A percentile compares a stretch with the other conserved stretches of the same genome.
phyloP scores from a whole-genome alignment of 306 rosid species.

The Alnus rubra region DNA sequence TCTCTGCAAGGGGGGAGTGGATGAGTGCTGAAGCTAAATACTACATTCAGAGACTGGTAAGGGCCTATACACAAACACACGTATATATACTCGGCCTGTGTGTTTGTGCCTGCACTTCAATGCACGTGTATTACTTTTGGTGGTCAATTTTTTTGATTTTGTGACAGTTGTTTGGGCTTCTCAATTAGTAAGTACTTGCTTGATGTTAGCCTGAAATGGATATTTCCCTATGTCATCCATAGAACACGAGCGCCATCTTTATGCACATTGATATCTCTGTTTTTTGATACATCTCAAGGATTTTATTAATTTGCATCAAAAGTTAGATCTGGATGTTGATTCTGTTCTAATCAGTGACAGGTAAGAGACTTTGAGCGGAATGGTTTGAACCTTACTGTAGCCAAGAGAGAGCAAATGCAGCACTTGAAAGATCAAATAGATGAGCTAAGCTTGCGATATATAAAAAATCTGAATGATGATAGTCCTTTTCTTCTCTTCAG shows the following conservation, averaged over 20 bases:
- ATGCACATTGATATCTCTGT: neutral
- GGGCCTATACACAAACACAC: conserved; percentile 5
- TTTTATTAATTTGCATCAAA: neutral
- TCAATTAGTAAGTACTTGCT: conserved; percentile 16
- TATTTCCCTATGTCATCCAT: conserved; percentile 14
- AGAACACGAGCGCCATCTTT: neutral
- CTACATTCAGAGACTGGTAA: conserved; percentile 73
- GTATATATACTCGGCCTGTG: neutral
- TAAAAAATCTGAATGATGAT: conserved; percentile 75
- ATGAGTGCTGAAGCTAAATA: conserved; percentile 66
- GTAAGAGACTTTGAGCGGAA: conserved; percentile 89
- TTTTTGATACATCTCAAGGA: neutral
- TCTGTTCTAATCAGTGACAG: conserved; percentile 92
- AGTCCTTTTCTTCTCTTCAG: conserved; percentile 55
- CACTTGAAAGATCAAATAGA: conserved; percentile 72
- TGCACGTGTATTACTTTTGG: neutral
- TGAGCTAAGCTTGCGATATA: conserved; percentile 67
- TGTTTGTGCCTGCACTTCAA: neutral
- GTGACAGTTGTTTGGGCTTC: conserved; percentile 7
- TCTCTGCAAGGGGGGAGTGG: conserved; percentile 71
- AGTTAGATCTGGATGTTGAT: conserved; percentile 58
- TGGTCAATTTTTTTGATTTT: neutral
- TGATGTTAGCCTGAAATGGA: conserved; percentile 20
- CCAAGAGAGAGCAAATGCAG: conserved; percentile 82
- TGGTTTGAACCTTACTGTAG: conserved; percentile 85